These are phyloP conservation scores for Alnus glutinosa DNA, from an alignment of 306 rosid species.

Conservation along the genomic window DNA sequence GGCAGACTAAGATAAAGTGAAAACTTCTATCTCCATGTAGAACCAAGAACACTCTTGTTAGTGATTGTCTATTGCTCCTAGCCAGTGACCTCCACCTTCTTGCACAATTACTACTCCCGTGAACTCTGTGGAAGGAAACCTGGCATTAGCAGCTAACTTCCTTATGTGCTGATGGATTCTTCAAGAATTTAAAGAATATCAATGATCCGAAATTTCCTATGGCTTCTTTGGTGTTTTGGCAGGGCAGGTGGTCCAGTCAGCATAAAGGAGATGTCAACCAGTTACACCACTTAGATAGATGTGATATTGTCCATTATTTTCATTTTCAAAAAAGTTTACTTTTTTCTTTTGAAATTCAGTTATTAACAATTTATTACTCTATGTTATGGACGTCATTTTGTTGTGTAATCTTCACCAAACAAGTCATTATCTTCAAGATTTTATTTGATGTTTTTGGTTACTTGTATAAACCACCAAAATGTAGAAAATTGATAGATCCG, in stretches of 20 bases:
- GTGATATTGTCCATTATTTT: not conserved
- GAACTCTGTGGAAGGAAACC: conserved; percentile 13
- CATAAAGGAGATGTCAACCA: not conserved
- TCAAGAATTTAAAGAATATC: not conserved
- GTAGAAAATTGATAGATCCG: too few species aligned
- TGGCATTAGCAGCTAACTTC: conserved; percentile 5
- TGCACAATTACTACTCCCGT: conserved; percentile 9
- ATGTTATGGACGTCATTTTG: not conserved
- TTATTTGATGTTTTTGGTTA: too few species aligned
- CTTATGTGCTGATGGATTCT: conserved; percentile 18
- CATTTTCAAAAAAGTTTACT: not conserved
- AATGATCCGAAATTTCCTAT: not conserved
- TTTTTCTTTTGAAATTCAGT: not conserved
- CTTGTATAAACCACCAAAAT: too few species aligned
- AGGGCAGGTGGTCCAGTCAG: not conserved
- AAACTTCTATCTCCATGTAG: conserved; percentile 8
- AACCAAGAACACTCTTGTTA: conserved; percentile 23
- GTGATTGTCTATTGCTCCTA: conserved; percentile 24
- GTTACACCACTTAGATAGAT: not conserved
- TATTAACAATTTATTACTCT: not conserved
- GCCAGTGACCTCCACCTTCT: conserved; percentile 17
- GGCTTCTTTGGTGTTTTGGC: conserved; percentile 2
- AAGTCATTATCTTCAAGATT: not conserved
- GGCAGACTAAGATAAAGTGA: conserved; percentile 54
- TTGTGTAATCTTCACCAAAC: not conserved